A percentile compares a stretch with the other conserved stretches of the same genome.
Evolutionary conservation across 2,329 filamentous ascomycete species (phyloP).

Genomic region (Coleophoma cylindrospora): DNA sequence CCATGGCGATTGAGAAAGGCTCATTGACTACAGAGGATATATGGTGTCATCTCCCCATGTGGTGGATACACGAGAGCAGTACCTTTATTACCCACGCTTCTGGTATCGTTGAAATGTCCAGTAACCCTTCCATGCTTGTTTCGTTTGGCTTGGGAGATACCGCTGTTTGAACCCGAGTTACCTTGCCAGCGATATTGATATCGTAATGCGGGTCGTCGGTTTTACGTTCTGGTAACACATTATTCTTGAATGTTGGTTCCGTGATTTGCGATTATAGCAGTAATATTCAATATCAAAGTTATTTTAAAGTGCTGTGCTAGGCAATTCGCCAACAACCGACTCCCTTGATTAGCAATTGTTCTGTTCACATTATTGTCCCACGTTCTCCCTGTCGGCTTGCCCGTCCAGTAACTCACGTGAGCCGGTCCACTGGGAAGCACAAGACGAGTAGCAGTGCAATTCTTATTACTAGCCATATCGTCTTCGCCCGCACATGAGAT

Average conservation of each 20-base stretch:
- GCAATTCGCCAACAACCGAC: no score
- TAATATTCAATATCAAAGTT: no score
- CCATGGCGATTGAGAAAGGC: slow-evolving; percentile 66
- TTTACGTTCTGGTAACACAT: slow-evolving; percentile 47
- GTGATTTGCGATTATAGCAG: slow-evolving; percentile 15
- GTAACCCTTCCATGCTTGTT: slow-evolving; percentile 51
- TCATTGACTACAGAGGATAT: slow-evolving; percentile 47
- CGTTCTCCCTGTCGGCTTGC: no score
- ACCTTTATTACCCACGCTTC: slow-evolving; percentile 42
- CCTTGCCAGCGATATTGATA: slow-evolving; percentile 51
- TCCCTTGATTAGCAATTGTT: no score
- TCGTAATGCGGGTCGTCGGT: slow-evolving; percentile 61
- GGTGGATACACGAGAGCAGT: slow-evolving; percentile 48
- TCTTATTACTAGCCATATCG: no score
- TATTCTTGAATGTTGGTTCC: slow-evolving; percentile 9
- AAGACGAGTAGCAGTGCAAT: no score
- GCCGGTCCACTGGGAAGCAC: no score
- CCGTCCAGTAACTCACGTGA: no score
- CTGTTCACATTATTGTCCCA: no score
- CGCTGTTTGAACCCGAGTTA: slow-evolving; percentile 53
- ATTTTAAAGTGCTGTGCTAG: no score
- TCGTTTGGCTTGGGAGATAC: slow-evolving; percentile 46
- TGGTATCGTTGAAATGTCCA: slow-evolving; percentile 60
- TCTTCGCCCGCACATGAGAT: no score
- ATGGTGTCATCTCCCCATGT: slow-evolving; percentile 59